These are phyloP conservation scores for Sporothrix inflata DNA, from an alignment of 2,329 filamentous ascomycete species.

Conservation along the genomic window DNA sequence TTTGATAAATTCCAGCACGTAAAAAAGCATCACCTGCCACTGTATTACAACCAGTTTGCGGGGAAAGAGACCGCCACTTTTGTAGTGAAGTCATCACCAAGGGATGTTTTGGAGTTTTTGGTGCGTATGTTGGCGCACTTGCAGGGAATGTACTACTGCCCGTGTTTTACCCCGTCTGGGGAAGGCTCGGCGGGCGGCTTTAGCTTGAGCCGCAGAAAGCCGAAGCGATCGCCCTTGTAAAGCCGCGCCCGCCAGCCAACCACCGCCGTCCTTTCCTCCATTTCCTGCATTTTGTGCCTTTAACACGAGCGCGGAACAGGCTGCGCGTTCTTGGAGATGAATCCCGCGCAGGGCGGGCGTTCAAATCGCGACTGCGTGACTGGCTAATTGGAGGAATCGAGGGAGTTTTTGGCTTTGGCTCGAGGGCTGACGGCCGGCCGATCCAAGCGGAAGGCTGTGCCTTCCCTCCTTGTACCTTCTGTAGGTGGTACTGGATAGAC, in stretches of 20 bases:
- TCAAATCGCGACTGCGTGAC: not conserved
- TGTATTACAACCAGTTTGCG: not conserved
- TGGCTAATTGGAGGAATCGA: not conserved
- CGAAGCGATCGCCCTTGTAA: slow-evolving; percentile 9
- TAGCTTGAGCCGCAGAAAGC: slow-evolving; percentile 26
- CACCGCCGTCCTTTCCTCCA: not conserved
- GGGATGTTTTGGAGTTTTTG: not conserved
- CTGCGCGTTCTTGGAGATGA: not conserved
- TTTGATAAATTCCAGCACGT: not conserved
- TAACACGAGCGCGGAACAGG: not conserved
- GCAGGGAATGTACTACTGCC: not conserved
- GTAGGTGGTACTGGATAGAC: not conserved
- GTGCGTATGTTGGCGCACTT: not conserved
- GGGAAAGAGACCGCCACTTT: not conserved
- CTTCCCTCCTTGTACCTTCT: not conserved
- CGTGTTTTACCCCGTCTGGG: slow-evolving; percentile 2
- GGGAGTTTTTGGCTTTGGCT: too few species aligned
- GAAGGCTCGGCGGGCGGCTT: slow-evolving; percentile 11
- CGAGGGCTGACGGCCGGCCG: not conserved
- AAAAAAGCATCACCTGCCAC: slow-evolving; percentile 12
- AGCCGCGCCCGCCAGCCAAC: not conserved
- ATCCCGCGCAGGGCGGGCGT: not conserved
- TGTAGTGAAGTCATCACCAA: not conserved
- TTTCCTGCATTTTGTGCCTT: too few species aligned
- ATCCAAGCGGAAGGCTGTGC: not conserved